Evolutionary conservation across 1,139 yeast genomes (phyloP).

Genomic region (Geotrichum cucujoidarum): DNA sequence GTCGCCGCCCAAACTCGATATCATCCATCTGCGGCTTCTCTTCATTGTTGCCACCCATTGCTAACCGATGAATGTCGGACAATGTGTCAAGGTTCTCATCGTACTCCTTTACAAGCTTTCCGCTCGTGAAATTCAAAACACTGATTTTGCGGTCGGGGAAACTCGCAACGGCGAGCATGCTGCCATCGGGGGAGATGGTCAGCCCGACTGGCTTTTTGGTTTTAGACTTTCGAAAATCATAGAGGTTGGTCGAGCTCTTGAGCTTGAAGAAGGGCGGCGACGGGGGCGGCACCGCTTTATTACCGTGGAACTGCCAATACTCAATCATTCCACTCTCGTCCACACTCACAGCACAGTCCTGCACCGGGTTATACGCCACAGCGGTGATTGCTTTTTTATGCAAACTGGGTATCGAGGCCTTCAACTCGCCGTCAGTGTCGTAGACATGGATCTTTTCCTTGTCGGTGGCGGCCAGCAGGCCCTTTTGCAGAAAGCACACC

Average conservation of each 20-base stretch:
- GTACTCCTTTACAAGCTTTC: constrained; percentile 37
- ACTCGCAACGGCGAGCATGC: constrained; percentile 33
- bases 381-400: constrained; percentile 37
- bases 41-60: constrained; percentile 23
- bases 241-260: constrained; percentile 45
- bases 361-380: constrained; percentile 34
- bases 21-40: constrained; percentile 24
- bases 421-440: constrained; percentile 28
- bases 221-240: constrained; percentile 40
- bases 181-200: constrained; percentile 31
- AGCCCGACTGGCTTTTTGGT: constrained; percentile 28
- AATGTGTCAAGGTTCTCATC: constrained; percentile 35
- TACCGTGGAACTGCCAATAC: constrained; percentile 40
- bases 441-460: constrained; percentile 30
- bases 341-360: constrained; percentile 39
- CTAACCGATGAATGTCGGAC: constrained; percentile 31
- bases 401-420: constrained; percentile 23
- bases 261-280: constrained; percentile 32
- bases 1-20: constrained; percentile 32
- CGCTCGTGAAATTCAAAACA: constrained; percentile 38
- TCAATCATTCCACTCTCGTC: constrained; percentile 45
- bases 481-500: constrained; percentile 15
- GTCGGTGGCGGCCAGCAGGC: constrained; percentile 26
- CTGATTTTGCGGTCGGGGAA: constrained; percentile 37
- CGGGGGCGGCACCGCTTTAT: constrained; percentile 16